These are phyloP conservation scores for Parascedosporium putredinis DNA, from an alignment of 2,329 filamentous ascomycete species.

Conservation along the genomic window DNA sequence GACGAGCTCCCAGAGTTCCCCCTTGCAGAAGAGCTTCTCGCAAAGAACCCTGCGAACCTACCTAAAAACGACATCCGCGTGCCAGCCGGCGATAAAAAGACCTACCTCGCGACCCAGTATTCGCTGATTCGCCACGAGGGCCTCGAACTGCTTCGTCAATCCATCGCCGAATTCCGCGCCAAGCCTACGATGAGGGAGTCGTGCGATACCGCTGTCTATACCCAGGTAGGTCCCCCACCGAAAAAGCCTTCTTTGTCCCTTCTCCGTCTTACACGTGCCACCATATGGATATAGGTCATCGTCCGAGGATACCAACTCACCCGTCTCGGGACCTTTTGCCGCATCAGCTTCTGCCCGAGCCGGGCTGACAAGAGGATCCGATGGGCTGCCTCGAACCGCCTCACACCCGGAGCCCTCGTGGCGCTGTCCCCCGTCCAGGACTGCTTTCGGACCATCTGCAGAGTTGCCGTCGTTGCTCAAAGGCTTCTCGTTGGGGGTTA, in stretches of 20 bases:
- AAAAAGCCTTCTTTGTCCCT: background rate
- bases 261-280: background rate
- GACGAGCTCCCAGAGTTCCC: constrained; percentile 42
- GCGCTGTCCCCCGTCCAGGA: constrained; percentile 44
- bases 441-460: constrained; percentile 52
- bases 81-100: constrained; percentile 48
- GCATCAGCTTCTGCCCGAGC: constrained; percentile 60
- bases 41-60: constrained; percentile 21
- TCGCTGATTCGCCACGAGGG: constrained; percentile 66
- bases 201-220: constrained; percentile 53
- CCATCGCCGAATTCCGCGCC: constrained; percentile 45
- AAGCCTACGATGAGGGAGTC: constrained; percentile 48
- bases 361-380: constrained; percentile 55
- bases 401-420: constrained; percentile 42
- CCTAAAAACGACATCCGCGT: constrained; percentile 42
- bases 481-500: constrained; percentile 51
- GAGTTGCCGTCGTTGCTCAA: constrained; percentile 63
- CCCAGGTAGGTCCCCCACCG: constrained; percentile 40
- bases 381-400: constrained; percentile 46
- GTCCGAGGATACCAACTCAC: constrained; percentile 56
- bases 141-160: constrained; percentile 56
- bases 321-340: constrained; percentile 50
- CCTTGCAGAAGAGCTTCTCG: constrained; percentile 38
- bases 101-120: constrained; percentile 67
- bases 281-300: constrained; percentile 49